Evolutionary conservation across 2,329 filamentous ascomycete species (phyloP).

Genomic region (Whalleya microplaca): DNA sequence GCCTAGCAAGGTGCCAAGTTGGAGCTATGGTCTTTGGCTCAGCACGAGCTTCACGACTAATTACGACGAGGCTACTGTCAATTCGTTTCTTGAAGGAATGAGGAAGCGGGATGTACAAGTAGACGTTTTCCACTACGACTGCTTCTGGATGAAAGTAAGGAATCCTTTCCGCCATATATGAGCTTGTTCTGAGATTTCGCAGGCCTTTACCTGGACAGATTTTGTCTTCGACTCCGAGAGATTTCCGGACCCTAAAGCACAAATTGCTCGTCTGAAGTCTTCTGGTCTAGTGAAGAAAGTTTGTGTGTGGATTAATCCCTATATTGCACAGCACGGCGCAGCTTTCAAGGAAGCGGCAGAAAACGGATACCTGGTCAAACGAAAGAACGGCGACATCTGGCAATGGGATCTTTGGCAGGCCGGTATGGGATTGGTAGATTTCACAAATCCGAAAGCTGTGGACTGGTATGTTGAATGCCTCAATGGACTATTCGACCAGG

Average conservation of each 20-base stretch:
- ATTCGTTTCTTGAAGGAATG: slow-evolving; percentile 71
- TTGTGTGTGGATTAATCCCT: slow-evolving; percentile 78
- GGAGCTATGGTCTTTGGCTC: slow-evolving; percentile 78
- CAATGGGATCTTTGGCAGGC: slow-evolving; percentile 81
- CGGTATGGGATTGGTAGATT: slow-evolving; percentile 75
- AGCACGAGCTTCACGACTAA: slow-evolving; percentile 76
- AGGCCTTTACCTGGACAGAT: slow-evolving; percentile 73
- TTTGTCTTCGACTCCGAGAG: slow-evolving; percentile 70
- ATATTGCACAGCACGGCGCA: slow-evolving; percentile 70
- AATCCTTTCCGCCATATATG: background rate
- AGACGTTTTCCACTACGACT: slow-evolving; percentile 77
- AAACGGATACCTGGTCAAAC: slow-evolving; percentile 71
- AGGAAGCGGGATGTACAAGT: slow-evolving; percentile 65
- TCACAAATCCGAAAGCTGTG: slow-evolving; percentile 71
- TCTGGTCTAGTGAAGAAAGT: slow-evolving; percentile 65
- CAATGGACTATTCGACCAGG: slow-evolving; percentile 66
- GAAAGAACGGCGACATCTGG: slow-evolving; percentile 71
- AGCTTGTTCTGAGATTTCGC: background rate
- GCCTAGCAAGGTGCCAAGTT: slow-evolving; percentile 67
- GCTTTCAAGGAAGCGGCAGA: slow-evolving; percentile 67
- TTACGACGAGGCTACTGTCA: slow-evolving; percentile 72
- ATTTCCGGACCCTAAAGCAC: slow-evolving; percentile 69
- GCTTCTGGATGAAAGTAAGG: slow-evolving; percentile 70
- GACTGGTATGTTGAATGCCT: slow-evolving; percentile 68
- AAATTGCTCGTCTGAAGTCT: slow-evolving; percentile 66